Evolutionary conservation across 2,329 filamentous ascomycete species (phyloP).

Genomic region (Pseudogymnoascus sp.): DNA sequence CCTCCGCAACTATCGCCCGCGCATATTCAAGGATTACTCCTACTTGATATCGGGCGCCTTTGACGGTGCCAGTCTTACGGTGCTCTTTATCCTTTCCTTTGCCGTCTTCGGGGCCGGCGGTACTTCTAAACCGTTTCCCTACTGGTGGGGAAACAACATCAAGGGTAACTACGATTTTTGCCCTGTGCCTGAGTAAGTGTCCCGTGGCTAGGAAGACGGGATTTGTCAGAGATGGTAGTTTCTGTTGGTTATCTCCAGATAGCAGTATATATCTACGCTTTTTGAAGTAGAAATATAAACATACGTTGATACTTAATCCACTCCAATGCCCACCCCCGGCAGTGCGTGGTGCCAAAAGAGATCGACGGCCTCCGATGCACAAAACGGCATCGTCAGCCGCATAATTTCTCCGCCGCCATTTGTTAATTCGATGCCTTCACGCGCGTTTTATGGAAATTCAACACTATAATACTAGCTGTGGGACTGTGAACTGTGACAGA

Average conservation of each 20-base stretch:
- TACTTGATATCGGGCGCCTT: conserved; percentile 35
- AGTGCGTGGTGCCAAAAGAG: neutral
- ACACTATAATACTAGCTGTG: no score
- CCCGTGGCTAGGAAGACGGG: neutral
- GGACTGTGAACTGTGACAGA: neutral
- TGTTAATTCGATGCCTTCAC: neutral
- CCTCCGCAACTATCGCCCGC: conserved; percentile 31
- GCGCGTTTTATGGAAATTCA: neutral
- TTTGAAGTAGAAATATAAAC: neutral
- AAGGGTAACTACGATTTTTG: conserved; percentile 24
- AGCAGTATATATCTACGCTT: neutral
- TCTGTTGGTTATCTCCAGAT: neutral
- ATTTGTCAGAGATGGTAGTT: neutral
- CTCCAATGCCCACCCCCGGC: neutral
- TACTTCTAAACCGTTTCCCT: conserved; percentile 29
- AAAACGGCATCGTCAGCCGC: neutral
- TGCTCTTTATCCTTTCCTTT: conserved; percentile 37
- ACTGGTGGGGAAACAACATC: conserved; percentile 31
- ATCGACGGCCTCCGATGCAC: neutral
- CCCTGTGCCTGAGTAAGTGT: conserved; percentile 12
- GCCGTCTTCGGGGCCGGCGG: conserved; percentile 38
- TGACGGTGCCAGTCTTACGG: conserved; percentile 34
- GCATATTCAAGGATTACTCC: conserved; percentile 35
- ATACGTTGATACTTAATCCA: neutral
- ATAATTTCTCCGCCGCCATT: neutral